Conservation (phyloP, 768 basidiomycete species). For the Pleurotus pulmonarius region DNA sequence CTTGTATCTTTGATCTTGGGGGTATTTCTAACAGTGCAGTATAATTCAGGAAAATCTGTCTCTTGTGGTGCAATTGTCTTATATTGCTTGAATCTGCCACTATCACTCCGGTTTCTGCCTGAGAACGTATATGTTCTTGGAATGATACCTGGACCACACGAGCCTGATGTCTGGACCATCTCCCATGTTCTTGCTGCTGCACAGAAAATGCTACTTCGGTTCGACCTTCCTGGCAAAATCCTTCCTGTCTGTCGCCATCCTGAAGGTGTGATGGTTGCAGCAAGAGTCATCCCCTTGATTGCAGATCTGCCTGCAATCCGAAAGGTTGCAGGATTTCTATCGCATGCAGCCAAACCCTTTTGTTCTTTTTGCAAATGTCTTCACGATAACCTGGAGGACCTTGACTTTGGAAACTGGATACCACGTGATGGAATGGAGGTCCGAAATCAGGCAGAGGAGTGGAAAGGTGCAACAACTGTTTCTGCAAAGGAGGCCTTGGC, state of each 20-base stretch:
- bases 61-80: slow-evolving; percentile 25
- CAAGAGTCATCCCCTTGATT: slow-evolving; percentile 17
- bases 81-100: slow-evolving; percentile 32
- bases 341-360: slow-evolving; percentile 12
- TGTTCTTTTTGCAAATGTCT: slow-evolving; percentile 20
- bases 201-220: slow-evolving; percentile 10
- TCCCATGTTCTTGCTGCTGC: slow-evolving; percentile 16
- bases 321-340: slow-evolving; percentile 20
- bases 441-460: slow-evolving; percentile 10
- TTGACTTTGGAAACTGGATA: slow-evolving; percentile 16
- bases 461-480: slow-evolving; percentile 14
- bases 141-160: slow-evolving; percentile 27
- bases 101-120: slow-evolving; percentile 17
- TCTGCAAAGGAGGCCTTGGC: slow-evolving; percentile 5
- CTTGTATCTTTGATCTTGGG: background rate
- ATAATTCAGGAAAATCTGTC: slow-evolving; percentile 11
- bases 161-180: slow-evolving; percentile 18
- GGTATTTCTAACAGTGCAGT: background rate
- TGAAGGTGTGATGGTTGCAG: slow-evolving; percentile 11
- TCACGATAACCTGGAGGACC: slow-evolving; percentile 13
- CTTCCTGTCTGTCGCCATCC: slow-evolving; percentile 15
- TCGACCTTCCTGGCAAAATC: slow-evolving; percentile 9
- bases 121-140: slow-evolving; percentile 31
- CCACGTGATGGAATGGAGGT: slow-evolving; percentile 13
- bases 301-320: slow-evolving; percentile 18